Conservation (phyloP, 2,329 filamentous ascomycete species). For the Phyllosticta ampelicida region DNA sequence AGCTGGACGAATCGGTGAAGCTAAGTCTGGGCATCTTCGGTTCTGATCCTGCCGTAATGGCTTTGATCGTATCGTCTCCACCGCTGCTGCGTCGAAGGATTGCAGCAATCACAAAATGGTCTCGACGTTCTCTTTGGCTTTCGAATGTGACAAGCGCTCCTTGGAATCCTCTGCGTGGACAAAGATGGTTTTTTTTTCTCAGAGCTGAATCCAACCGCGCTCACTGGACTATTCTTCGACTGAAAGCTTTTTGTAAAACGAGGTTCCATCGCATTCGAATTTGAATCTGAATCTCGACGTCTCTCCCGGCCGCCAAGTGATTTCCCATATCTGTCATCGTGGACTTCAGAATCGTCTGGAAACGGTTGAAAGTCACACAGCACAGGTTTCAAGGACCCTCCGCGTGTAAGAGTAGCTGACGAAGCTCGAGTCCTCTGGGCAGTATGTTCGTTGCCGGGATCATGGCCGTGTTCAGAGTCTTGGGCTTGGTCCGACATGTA, state of each 20-base stretch:
- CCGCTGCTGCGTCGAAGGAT: background rate
- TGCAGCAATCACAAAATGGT: background rate
- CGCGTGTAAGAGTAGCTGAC: background rate
- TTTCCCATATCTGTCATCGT: background rate
- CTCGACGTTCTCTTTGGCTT: background rate
- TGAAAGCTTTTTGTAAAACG: too few species aligned
- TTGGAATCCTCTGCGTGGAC: background rate
- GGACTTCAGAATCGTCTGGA: background rate
- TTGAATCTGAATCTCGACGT: too few species aligned
- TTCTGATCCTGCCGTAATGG: too few species aligned
- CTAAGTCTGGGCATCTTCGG: too few species aligned
- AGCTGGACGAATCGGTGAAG: too few species aligned
- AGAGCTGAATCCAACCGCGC: too few species aligned
- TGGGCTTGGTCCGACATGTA: background rate
- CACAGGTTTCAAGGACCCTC: background rate
- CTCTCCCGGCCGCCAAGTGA: too few species aligned
- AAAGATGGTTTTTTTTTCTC: too few species aligned
- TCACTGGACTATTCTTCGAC: too few species aligned
- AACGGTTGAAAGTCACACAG: conserved; percentile 1
- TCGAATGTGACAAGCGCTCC: background rate
- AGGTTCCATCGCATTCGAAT: too few species aligned
- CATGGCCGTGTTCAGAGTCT: background rate
- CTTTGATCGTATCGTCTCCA: too few species aligned
- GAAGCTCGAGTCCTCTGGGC: background rate
- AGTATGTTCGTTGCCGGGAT: background rate